Conservation (phyloP, 306 rosid species). For the Vicia sativa region DNA sequence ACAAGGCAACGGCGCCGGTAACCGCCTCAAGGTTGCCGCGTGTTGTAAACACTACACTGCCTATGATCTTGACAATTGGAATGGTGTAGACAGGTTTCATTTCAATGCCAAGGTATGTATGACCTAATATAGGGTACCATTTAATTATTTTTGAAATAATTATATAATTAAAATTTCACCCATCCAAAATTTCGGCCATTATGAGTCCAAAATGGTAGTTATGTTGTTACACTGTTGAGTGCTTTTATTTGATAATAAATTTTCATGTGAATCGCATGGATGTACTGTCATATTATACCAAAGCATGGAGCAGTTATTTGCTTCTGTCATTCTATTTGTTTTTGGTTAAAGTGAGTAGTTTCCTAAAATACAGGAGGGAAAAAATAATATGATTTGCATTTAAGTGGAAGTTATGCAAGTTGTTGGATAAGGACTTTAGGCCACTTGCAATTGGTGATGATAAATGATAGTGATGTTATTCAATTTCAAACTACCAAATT, state of each 20-base stretch:
- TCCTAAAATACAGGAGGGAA: slow-evolving; percentile 7
- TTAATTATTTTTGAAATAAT: neutral
- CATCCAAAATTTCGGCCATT: slow-evolving; percentile 13
- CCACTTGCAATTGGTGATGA: slow-evolving; percentile 37
- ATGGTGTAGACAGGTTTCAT: slow-evolving; percentile 72
- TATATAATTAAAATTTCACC: neutral
- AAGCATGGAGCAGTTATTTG: neutral
- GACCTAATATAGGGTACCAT: neutral
- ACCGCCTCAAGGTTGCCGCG: slow-evolving; percentile 88
- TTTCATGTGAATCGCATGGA: slow-evolving; percentile 26
- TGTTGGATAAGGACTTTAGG: slow-evolving; percentile 37
- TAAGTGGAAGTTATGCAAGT: slow-evolving; percentile 35
- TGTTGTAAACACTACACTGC: slow-evolving; percentile 95
- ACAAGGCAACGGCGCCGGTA: slow-evolving; percentile 66
- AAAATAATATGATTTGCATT: neutral
- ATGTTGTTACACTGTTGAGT: neutral
- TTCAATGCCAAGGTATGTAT: slow-evolving; percentile 83
- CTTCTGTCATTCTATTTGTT: slow-evolving; percentile 24
- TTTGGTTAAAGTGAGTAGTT: slow-evolving; percentile 5
- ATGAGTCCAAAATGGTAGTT: neutral
- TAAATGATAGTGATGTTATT: slow-evolving; percentile 28
- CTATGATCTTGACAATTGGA: slow-evolving; percentile 96
- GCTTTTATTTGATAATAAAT: neutral
- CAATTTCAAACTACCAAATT: slow-evolving; percentile 28
- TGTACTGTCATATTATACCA: neutral